A percentile compares a stretch with the other conserved stretches of the same genome.
These are phyloP conservation scores for Maudiozyma pseudohumilis DNA, from an alignment of 805 yeast genomes.

Conservation along the genomic window DNA sequence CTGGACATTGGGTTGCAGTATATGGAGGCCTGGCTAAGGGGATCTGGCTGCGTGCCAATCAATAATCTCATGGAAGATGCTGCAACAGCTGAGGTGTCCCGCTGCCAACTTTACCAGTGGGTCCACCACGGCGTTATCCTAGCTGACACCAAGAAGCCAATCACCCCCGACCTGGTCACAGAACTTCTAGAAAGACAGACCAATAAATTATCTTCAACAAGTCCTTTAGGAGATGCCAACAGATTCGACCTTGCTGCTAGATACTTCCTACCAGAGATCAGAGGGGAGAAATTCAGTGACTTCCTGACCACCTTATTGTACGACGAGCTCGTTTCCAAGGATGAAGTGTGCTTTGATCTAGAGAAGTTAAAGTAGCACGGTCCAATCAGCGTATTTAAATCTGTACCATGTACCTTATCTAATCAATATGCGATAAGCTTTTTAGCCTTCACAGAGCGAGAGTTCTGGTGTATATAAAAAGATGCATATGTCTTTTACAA, in stretches of 20 bases:
- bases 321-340: constrained; percentile 40
- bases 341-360: too few relatives aligned
- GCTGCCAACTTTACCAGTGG: constrained; percentile 80
- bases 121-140: constrained; percentile 56
- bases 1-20: constrained; percentile 69
- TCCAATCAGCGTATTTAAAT: too few relatives aligned
- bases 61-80: constrained; percentile 84
- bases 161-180: constrained; percentile 52
- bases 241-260: constrained; percentile 61
- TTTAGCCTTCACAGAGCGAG: too few relatives aligned
- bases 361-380: too few relatives aligned
- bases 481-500: too few relatives aligned
- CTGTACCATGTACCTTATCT: too few relatives aligned
- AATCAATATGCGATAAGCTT: too few relatives aligned
- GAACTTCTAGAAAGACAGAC: constrained; percentile 54
- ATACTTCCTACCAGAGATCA: constrained; percentile 63
- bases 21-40: constrained; percentile 81
- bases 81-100: constrained; percentile 79
- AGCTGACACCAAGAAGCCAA: constrained; percentile 46
- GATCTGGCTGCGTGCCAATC: constrained; percentile 78
- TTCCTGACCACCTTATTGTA: constrained; percentile 70
- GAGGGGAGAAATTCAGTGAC: constrained; percentile 64
- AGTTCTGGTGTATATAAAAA: too few relatives aligned
- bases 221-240: constrained; percentile 38
- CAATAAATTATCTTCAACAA: constrained; percentile 36